Evolutionary conservation across 768 basidiomycete genomes (phyloP).

Genomic region (Ramaria sp.): DNA sequence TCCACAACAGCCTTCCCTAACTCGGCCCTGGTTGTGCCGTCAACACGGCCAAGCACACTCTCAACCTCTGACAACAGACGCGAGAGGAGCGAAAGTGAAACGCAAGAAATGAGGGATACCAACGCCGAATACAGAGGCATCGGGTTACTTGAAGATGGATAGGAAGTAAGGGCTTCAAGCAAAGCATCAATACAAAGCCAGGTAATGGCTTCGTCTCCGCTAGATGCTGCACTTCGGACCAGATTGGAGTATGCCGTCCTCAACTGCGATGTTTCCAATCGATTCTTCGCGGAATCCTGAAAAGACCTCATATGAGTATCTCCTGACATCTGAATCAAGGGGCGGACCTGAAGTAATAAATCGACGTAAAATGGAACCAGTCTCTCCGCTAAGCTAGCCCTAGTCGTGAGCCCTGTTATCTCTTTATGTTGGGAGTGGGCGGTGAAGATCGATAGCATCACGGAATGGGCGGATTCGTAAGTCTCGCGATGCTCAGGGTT

Average conservation of each 20-base stretch:
- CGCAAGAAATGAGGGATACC: slow-evolving; percentile 52
- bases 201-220: slow-evolving; percentile 37
- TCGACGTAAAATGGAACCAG: slow-evolving; percentile 67
- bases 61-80: slow-evolving; percentile 41
- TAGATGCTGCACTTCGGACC: slow-evolving; percentile 46
- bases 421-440: slow-evolving; percentile 34
- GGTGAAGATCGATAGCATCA: slow-evolving; percentile 64
- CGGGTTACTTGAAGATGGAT: slow-evolving; percentile 6
- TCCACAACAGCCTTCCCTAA: slow-evolving; percentile 48
- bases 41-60: slow-evolving; percentile 18
- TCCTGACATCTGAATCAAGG: too few species aligned
- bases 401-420: slow-evolving; percentile 13
- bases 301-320: too few species aligned
- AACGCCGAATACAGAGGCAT: slow-evolving; percentile 49
- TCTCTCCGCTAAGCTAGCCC: slow-evolving; percentile 35
- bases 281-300: slow-evolving; percentile 55
- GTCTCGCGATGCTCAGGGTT: slow-evolving; percentile 53
- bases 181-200: slow-evolving; percentile 60
- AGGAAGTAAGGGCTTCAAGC: slow-evolving; percentile 23
- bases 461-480: slow-evolving; percentile 84
- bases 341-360: slow-evolving; percentile 56
- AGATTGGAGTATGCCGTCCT: slow-evolving; percentile 67
- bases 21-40: slow-evolving; percentile 25
- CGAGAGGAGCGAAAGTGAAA: slow-evolving; percentile 47
- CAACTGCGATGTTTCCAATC: slow-evolving; percentile 54